Evolutionary conservation across 495 filamentous ascomycete genomes (phyloP).

Genomic region (Daldinia loculata): DNA sequence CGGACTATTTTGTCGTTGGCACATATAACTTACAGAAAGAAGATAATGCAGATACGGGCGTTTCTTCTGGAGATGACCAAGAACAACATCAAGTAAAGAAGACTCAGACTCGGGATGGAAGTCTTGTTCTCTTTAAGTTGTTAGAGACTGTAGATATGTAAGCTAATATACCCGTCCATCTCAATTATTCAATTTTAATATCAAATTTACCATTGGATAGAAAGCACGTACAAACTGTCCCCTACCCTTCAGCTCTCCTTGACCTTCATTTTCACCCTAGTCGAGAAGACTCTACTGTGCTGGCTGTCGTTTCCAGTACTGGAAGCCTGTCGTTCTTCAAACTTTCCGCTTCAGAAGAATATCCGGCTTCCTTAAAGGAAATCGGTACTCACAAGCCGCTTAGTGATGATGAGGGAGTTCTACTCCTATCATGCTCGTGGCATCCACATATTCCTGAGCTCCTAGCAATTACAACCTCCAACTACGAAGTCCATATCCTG

Average conservation of each 20-base stretch:
- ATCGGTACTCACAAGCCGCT: conserved; percentile 45
- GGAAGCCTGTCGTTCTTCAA: conserved; percentile 73
- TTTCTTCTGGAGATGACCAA: conserved; percentile 43
- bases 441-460: conserved; percentile 59
- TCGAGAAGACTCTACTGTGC: conserved; percentile 52
- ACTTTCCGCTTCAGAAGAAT: conserved; percentile 43
- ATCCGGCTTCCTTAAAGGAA: conserved; percentile 42
- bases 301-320: conserved; percentile 78
- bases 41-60: conserved; percentile 39
- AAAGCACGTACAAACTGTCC: conserved; percentile 57
- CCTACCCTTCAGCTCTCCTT: conserved; percentile 75
- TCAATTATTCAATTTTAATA: conserved; percentile 3
- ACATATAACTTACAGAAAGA: conserved; percentile 80
- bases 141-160: conserved; percentile 60
- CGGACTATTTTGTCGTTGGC: conserved; percentile 78
- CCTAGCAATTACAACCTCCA: conserved; percentile 74
- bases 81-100: conserved; percentile 34
- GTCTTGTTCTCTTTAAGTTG: conserved; percentile 71
- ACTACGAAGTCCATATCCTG: conserved; percentile 66
- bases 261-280: conserved; percentile 83
- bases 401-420: conserved; percentile 58
- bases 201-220: conserved; percentile 42
- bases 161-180: conserved; percentile 39
- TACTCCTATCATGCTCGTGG: conserved; percentile 79
- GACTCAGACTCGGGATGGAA: conserved; percentile 73